These are phyloP conservation scores for Rhypophila decipiens DNA, from an alignment of 495 filamentous ascomycete genomes.

Conservation along the genomic window DNA sequence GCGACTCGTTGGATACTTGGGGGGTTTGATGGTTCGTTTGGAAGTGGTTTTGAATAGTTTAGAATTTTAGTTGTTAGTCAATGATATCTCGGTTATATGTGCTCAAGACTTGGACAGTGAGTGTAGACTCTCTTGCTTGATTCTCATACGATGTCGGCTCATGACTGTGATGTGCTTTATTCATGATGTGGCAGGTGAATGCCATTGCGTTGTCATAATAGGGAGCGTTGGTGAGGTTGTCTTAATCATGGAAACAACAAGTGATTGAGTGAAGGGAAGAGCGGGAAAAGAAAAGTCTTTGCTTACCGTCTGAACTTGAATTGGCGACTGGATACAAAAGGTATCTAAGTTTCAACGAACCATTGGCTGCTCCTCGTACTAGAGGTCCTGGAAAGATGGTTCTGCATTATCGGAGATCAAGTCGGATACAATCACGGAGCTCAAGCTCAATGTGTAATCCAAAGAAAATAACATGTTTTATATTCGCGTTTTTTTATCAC, in stretches of 20 bases:
- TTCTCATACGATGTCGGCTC: conserved; percentile 44
- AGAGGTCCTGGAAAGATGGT: too few species aligned
- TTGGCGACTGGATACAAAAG: too few species aligned
- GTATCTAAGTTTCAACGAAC: too few species aligned
- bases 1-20: neutral
- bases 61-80: neutral
- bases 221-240: conserved; percentile 23
- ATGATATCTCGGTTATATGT: neutral
- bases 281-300: too few species aligned
- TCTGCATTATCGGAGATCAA: too few species aligned
- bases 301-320: too few species aligned
- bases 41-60: neutral
- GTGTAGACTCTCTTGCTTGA: conserved; percentile 10
- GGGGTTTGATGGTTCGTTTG: neutral
- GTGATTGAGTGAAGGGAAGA: too few species aligned
- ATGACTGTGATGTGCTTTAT: conserved; percentile 20
- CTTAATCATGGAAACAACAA: conserved; percentile 33
- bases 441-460: too few species aligned
- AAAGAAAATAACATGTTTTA: too few species aligned
- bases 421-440: too few species aligned
- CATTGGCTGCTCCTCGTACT: too few species aligned
- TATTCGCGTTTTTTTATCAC: too few species aligned
- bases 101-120: conserved; percentile 5
- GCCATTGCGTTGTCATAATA: conserved; percentile 16
- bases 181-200: conserved; percentile 8